These are phyloP conservation scores for Ogataea pini DNA, from an alignment of 805 yeast genomes.

Conservation along the genomic window DNA sequence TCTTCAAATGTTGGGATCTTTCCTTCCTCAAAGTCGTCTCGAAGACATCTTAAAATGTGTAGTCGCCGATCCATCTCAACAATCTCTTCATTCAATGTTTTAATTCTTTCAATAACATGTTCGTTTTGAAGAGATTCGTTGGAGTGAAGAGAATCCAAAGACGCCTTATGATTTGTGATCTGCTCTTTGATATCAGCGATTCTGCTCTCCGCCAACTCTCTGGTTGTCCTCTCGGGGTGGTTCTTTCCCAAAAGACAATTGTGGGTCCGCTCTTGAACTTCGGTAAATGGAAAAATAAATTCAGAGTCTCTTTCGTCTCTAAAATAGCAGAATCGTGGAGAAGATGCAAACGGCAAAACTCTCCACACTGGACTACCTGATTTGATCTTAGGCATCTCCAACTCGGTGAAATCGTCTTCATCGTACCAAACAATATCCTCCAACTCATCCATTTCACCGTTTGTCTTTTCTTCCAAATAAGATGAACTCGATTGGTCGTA, in stretches of 20 bases:
- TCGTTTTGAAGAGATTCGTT: background rate
- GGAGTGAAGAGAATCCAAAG: conserved; percentile 23
- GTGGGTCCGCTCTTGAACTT: conserved; percentile 57
- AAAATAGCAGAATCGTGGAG: conserved; percentile 64
- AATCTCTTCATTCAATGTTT: conserved; percentile 28
- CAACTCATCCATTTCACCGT: conserved; percentile 13
- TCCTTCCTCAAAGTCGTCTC: conserved; percentile 29
- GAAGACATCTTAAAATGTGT: conserved; percentile 26
- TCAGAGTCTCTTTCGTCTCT: conserved; percentile 48
- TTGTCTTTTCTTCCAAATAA: conserved; percentile 11
- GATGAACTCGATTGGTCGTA: conserved; percentile 24
- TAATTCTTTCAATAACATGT: conserved; percentile 16
- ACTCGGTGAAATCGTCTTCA: conserved; percentile 70
- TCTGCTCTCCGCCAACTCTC: conserved; percentile 43
- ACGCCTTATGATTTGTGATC: conserved; percentile 33
- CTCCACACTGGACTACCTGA: conserved; percentile 42
- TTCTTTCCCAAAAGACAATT: conserved; percentile 58
- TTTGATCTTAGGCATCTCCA: conserved; percentile 50
- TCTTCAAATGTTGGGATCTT: conserved; percentile 30
- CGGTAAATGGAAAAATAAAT: conserved; percentile 58
- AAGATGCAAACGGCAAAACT: conserved; percentile 51
- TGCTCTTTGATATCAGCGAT: conserved; percentile 41
- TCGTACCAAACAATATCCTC: conserved; percentile 60
- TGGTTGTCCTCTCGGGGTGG: conserved; percentile 59
- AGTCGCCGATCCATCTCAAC: conserved; percentile 36